phyloP scores from a whole-genome alignment of 148 eudicot species.

The Drosera capensis region DNA sequence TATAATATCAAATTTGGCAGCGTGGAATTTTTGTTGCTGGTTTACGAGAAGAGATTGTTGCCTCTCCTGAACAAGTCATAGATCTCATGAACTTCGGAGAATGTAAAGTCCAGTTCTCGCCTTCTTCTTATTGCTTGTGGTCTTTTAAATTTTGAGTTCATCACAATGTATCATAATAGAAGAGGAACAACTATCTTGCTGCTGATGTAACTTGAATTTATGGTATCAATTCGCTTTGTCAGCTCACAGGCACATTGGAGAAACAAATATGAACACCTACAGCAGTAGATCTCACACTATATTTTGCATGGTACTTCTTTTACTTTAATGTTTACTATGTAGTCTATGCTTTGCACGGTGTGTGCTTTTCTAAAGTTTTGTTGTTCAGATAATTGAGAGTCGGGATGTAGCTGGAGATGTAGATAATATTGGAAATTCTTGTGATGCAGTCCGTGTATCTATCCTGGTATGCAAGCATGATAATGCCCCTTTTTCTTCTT shows the following conservation, averaged over 20 bases:
- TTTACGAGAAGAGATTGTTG: slow-evolving; percentile 91
- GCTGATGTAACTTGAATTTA: too few relatives aligned
- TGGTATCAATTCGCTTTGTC: slow-evolving; percentile 8
- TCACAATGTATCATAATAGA: too few relatives aligned
- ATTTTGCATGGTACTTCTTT: slow-evolving; percentile 69
- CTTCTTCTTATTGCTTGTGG: neutral
- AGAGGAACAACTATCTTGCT: too few relatives aligned
- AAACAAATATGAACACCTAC: slow-evolving; percentile 92
- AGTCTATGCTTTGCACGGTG: neutral
- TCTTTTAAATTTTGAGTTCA: too few relatives aligned
- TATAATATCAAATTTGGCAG: slow-evolving; percentile 20
- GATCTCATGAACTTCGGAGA: slow-evolving; percentile 88
- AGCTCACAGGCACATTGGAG: slow-evolving; percentile 96
- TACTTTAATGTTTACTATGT: neutral
- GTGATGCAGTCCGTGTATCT: slow-evolving; percentile 98
- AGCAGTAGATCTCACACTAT: slow-evolving; percentile 97
- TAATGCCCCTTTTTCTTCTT: slow-evolving; percentile 2
- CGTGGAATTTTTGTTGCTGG: slow-evolving; percentile 97
- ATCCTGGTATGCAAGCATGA: slow-evolving; percentile 45
- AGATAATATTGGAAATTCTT: slow-evolving; percentile 39
- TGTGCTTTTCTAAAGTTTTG: slow-evolving; percentile 4
- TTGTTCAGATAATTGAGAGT: slow-evolving; percentile 83
- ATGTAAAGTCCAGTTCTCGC: slow-evolving; percentile 30
- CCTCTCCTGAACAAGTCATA: slow-evolving; percentile 83
- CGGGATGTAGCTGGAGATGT: slow-evolving; percentile 70